Percentiles rank a stretch among this genome's conserved stretches.
Evolutionary conservation across 768 basidiomycete genomes (phyloP).

Genomic region (Lactifluus piperatus): DNA sequence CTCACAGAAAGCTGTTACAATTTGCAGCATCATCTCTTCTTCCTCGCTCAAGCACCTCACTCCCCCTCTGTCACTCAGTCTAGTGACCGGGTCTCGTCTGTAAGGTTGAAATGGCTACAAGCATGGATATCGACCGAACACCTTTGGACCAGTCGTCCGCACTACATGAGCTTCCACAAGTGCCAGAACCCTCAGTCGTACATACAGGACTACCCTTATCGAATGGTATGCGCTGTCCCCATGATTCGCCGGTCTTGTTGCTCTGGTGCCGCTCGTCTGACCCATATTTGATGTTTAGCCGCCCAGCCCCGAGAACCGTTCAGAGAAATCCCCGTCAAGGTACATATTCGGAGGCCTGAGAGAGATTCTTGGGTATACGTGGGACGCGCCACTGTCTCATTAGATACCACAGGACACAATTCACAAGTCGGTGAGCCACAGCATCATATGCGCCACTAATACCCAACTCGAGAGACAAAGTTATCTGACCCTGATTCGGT

Average conservation of each 20-base stretch:
- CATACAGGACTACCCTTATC: background rate
- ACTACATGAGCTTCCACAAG: conserved; percentile 4
- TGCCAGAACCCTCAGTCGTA: background rate
- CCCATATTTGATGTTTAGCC: background rate
- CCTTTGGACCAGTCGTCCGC: background rate
- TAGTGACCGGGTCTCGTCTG: background rate
- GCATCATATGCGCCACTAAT: background rate
- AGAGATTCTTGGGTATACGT: conserved; percentile 76
- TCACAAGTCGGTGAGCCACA: conserved; percentile 68
- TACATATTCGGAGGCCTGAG: conserved; percentile 73
- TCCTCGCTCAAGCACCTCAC: background rate
- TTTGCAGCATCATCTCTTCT: background rate
- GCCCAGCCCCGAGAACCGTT: conserved; percentile 43
- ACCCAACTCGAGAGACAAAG: background rate
- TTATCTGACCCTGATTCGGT: background rate
- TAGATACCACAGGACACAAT: conserved; percentile 66
- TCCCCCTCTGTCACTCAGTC: background rate
- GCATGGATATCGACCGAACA: conserved; percentile 17
- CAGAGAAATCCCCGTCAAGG: conserved; percentile 75
- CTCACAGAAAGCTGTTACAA: background rate
- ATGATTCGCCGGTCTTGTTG: background rate
- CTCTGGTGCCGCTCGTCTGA: background rate
- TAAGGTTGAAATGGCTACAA: conserved; percentile 11
- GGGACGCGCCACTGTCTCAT: conserved; percentile 66
- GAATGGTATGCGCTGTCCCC: conserved; percentile 3